phyloP scores from a whole-genome alignment of 441 rosid species.

The Populus hybrid region DNA sequence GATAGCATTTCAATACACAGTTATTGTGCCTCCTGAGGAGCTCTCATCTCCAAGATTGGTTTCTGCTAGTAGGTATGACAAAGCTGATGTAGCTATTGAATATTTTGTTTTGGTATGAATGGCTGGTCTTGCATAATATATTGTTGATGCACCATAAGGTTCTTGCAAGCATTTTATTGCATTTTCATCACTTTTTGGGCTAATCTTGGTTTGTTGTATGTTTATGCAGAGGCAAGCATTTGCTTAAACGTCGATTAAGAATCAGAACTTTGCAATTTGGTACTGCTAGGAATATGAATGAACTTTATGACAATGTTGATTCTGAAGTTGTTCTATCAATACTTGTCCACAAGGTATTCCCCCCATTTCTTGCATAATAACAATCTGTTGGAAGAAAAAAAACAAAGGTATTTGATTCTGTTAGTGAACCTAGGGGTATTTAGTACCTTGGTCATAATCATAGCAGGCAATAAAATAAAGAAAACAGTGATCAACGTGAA shows the following conservation, averaged over 20 bases:
- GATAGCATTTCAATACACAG: slow-evolving; percentile 93
- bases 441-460: background rate
- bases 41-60: slow-evolving; percentile 46
- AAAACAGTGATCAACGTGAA: background rate
- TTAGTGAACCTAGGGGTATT: background rate
- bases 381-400: background rate
- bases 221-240: slow-evolving; percentile 57
- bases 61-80: slow-evolving; percentile 71
- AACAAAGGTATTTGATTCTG: background rate
- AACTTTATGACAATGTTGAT: slow-evolving; percentile 84
- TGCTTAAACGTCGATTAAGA: slow-evolving; percentile 80
- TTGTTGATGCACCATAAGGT: background rate
- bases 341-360: slow-evolving; percentile 85
- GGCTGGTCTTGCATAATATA: background rate
- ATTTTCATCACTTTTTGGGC: background rate
- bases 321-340: slow-evolving; percentile 79
- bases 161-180: background rate
- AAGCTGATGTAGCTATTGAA: background rate
- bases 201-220: slow-evolving; percentile 21
- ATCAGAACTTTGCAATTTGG: slow-evolving; percentile 84
- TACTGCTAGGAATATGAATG: slow-evolving; percentile 68
- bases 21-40: slow-evolving; percentile 82
- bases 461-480: background rate
- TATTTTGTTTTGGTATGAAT: background rate
- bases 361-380: background rate